Base-by-base conservation (phyloP, 2,329 filamentous ascomycete genomes). In the Colletotrichum sojae region DNA sequence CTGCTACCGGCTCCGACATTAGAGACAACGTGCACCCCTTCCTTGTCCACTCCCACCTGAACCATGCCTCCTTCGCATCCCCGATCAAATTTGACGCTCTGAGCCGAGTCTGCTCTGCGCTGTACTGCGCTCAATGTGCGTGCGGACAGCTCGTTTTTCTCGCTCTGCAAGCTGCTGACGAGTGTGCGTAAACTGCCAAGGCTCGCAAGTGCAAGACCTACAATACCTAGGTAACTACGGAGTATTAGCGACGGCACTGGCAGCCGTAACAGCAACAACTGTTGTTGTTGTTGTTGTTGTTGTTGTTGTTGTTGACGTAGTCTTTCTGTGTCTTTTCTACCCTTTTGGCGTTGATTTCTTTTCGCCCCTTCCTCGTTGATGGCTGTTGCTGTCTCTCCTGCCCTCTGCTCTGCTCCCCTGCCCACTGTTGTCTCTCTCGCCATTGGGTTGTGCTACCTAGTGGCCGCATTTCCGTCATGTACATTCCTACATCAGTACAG, bases 41-140 rank as follows among this genome's bases (percentile, higher is more conserved):
- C 63, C 52, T 31, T 43, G 62, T 36, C 63, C 63, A 70, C 67
- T 63, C 52, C 57, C 67, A 70, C 67, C 67, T 70, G 67, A 70
- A 70, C 67, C 67, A 68, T 63, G 53, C 67, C 63, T 70, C 67
- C 67, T 70, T 70, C 57, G 43, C 57, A 58, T 58, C 56, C 63
- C 67, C 67, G 57, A 49, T 68, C 57, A 67, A 70, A 70, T 70
- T 70, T 70, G 46, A 56, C 20, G 53, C 56, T 52, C 56, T 57
- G 52, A 25, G 22, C 22, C 5, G 22, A 25, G 22, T 25, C 22
- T 25, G 22, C 22, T 4, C 22, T 43, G 25, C 56, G n/a, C 45
- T 59, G 54, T 27, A 45, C 16, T 16, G n/a, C 40, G 52, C 31
- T 45, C 46, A 18, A 18, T 49, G 46, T 49, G 18, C 18, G 22